phyloP scores from a whole-genome alignment of 179 eudicot genomes.

The Pouteria campechiana region DNA sequence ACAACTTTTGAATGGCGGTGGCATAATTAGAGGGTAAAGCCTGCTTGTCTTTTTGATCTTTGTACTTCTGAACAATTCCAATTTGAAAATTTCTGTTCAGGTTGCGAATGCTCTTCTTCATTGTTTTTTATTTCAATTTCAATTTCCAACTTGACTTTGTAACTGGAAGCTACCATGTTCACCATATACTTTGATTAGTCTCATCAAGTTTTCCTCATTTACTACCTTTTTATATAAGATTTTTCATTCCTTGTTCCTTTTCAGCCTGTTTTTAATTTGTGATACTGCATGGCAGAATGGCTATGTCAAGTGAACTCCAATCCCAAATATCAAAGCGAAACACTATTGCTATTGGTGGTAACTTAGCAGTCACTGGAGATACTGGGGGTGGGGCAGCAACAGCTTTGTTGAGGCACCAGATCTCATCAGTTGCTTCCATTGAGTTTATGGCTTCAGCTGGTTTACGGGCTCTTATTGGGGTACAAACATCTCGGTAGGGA shows the following conservation, averaged over 20 bases:
- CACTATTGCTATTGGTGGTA: conserved; percentile 79
- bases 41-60: neutral
- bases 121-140: too few relatives aligned
- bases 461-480: conserved; percentile 65
- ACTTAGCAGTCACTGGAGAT: conserved; percentile 59
- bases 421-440: conserved; percentile 57
- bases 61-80: neutral
- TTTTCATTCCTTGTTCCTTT: too few relatives aligned
- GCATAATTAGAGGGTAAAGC: conserved; percentile 77
- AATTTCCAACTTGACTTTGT: too few relatives aligned
- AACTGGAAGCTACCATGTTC: too few relatives aligned
- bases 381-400: conserved; percentile 77
- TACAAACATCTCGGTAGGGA: conserved; percentile 72
- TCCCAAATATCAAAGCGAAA: conserved; percentile 65
- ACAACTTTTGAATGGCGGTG: conserved; percentile 62
- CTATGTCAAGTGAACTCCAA: conserved; percentile 87
- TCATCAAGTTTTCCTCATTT: too few relatives aligned
- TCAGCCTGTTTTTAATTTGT: neutral
- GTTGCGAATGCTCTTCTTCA: too few relatives aligned
- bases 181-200: too few relatives aligned
- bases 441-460: conserved; percentile 83
- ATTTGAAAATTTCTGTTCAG: too few relatives aligned
- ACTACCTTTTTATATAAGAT: too few relatives aligned
- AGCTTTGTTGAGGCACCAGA: conserved; percentile 60
- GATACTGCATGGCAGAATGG: conserved; percentile 62